phyloP scores from a whole-genome alignment of 176 grass and related monocot species.

The Avena eriantha region DNA sequence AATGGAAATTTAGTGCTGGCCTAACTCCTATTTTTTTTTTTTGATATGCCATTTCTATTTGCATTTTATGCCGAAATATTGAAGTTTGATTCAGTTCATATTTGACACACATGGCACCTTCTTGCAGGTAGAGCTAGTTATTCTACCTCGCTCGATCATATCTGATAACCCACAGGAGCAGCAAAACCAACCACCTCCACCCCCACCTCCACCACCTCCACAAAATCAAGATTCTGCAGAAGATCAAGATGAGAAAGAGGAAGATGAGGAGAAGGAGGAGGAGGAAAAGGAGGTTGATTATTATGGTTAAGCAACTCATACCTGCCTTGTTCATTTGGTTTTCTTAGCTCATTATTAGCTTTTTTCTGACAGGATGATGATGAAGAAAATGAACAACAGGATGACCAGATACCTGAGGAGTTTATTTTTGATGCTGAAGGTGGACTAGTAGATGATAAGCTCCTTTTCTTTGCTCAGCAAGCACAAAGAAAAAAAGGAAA shows the following conservation, averaged over 20 bases:
- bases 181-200: conserved; percentile 82
- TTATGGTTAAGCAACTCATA: conserved; percentile 32
- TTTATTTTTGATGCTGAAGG: conserved; percentile 99
- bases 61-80: neutral
- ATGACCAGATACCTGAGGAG: conserved; percentile 90
- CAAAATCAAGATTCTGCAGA: conserved; percentile 88
- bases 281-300: conserved; percentile 87
- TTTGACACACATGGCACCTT: conserved; percentile 26
- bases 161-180: conserved; percentile 93
- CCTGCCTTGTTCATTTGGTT: conserved; percentile 35
- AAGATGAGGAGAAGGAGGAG: conserved; percentile 84
- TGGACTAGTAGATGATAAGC: conserved; percentile 88
- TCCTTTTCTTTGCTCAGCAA: conserved; percentile 99
- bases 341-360: conserved; percentile 18
- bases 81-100: neutral
- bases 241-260: conserved; percentile 91
- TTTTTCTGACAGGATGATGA: conserved; percentile 68
- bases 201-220: conserved; percentile 85
- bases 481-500: conserved; percentile 90
- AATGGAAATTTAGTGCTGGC: neutral
- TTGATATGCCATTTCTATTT: conserved; percentile 14
- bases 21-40: conserved; percentile 27
- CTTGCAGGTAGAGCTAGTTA: conserved; percentile 97
- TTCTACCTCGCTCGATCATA: conserved; percentile 87
- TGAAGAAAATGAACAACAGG: conserved; percentile 94